Conservation (phyloP, 2,329 filamentous ascomycete species). For the Phoma sp. region DNA sequence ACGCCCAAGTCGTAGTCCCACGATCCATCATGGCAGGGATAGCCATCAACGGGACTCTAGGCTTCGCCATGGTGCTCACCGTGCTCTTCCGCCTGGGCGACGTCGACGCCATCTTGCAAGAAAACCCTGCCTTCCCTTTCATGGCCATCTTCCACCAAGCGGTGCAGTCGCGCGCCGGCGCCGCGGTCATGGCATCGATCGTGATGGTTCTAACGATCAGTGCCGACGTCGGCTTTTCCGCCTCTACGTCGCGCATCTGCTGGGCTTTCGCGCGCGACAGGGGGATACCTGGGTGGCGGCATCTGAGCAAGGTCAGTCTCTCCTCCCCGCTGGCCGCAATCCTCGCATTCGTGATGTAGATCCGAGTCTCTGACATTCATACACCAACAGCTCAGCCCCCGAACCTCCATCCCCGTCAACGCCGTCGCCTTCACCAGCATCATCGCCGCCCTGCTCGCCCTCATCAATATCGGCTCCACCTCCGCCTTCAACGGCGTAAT, state of each 20-base stretch:
- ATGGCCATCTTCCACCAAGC: constrained; percentile 56
- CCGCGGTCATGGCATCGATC: constrained; percentile 52
- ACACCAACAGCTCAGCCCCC: constrained; percentile 25
- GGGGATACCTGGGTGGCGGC: constrained; percentile 48
- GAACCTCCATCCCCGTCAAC: constrained; percentile 44
- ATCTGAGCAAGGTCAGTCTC: constrained; percentile 21
- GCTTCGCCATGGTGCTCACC: constrained; percentile 39
- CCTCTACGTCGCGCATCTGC: constrained; percentile 46
- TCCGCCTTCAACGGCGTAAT: constrained; percentile 37
- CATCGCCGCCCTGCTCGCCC: constrained; percentile 50
- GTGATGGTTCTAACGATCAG: constrained; percentile 41
- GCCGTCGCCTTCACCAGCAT: constrained; percentile 36
- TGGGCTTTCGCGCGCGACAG: constrained; percentile 51
- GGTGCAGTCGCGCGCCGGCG: constrained; percentile 39
- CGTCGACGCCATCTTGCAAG: constrained; percentile 36
- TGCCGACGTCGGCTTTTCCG: constrained; percentile 44
- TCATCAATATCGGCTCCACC: constrained; percentile 56
- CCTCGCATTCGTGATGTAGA: no score
- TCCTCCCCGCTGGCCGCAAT: no score
- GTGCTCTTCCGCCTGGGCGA: constrained; percentile 44
- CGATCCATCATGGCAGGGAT: constrained; percentile 47
- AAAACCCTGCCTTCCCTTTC: constrained; percentile 51
- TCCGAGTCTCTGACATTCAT: constrained; percentile 1
- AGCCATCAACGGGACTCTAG: constrained; percentile 47
- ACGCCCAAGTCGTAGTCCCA: constrained; percentile 39